Conservation (phyloP, 2,329 filamentous ascomycete genomes). For the Paraconiothyrium brasiliense region DNA sequence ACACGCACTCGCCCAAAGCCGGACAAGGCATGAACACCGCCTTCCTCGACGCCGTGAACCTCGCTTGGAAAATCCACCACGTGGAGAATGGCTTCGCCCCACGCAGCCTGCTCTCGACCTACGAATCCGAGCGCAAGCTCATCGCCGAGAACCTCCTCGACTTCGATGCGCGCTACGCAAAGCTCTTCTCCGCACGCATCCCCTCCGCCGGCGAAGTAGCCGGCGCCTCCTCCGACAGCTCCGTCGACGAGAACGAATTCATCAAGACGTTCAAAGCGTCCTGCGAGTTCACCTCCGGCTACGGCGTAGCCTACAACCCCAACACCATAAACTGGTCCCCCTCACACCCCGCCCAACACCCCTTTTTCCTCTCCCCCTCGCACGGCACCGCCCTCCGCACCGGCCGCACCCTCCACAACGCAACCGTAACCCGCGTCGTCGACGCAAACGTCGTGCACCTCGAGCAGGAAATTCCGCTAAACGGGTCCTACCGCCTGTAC, state of each 20-base stretch:
- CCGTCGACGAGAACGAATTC: slow-evolving; percentile 75
- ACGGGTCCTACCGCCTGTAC: slow-evolving; percentile 87
- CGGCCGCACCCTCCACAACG: slow-evolving; percentile 78
- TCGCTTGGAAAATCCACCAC: slow-evolving; percentile 95
- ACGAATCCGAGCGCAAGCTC: slow-evolving; percentile 84
- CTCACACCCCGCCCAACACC: slow-evolving; percentile 74
- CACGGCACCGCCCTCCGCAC: slow-evolving; percentile 69
- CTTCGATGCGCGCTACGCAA: slow-evolving; percentile 90
- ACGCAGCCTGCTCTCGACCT: slow-evolving; percentile 80
- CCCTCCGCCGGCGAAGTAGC: slow-evolving; percentile 78
- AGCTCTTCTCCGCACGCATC: slow-evolving; percentile 83
- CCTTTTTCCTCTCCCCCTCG: slow-evolving; percentile 70
- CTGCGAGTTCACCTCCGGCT: slow-evolving; percentile 92
- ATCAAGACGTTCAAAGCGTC: slow-evolving; percentile 89
- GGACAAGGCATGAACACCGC: slow-evolving; percentile 72
- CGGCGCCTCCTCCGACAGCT: slow-evolving; percentile 59
- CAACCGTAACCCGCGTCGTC: slow-evolving; percentile 84
- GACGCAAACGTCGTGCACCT: slow-evolving; percentile 91
- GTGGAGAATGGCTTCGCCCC: slow-evolving; percentile 85
- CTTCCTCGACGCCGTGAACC: slow-evolving; percentile 75
- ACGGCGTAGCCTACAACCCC: slow-evolving; percentile 84
- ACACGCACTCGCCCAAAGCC: slow-evolving; percentile 71
- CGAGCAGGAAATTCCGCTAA: slow-evolving; percentile 88
- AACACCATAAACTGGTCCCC: slow-evolving; percentile 87
- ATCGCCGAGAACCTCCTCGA: slow-evolving; percentile 84